These are phyloP conservation scores for Musa beccarii DNA, from an alignment of 176 grass and related monocot genomes.

Conservation along the genomic window DNA sequence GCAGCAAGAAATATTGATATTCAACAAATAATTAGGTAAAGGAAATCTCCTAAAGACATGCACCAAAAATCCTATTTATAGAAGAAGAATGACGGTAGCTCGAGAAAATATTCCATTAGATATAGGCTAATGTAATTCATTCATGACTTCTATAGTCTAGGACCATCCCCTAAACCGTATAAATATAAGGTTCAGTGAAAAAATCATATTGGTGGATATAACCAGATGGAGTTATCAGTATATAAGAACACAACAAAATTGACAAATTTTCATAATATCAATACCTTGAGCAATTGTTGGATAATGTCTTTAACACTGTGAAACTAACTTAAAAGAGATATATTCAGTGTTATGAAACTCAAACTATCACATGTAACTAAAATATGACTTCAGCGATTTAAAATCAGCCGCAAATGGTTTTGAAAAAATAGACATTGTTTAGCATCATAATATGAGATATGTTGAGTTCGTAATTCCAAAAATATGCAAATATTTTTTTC, in stretches of 20 bases:
- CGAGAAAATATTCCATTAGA: not conserved
- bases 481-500: not conserved
- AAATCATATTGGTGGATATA: not conserved
- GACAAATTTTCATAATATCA: not conserved
- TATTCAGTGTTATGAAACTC: too few relatives aligned
- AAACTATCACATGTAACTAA: too few relatives aligned
- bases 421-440: too few relatives aligned
- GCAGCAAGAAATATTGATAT: not conserved
- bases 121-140: not conserved
- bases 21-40: not conserved
- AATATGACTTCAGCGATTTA: too few relatives aligned
- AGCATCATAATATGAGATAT: too few relatives aligned
- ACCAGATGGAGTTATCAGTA: not conserved
- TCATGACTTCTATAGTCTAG: not conserved
- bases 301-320: too few relatives aligned
- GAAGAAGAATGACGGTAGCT: not conserved
- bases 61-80: not conserved
- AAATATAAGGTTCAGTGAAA: not conserved
- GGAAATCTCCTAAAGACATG: not conserved
- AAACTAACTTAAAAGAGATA: too few relatives aligned
- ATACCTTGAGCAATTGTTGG: too few relatives aligned
- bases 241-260: not conserved
- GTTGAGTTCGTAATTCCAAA: not conserved
- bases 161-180: not conserved
- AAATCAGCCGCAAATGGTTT: too few relatives aligned